Evolutionary conservation across 768 basidiomycete species (phyloP).

Genomic region (Hirschioporus abietinus): DNA sequence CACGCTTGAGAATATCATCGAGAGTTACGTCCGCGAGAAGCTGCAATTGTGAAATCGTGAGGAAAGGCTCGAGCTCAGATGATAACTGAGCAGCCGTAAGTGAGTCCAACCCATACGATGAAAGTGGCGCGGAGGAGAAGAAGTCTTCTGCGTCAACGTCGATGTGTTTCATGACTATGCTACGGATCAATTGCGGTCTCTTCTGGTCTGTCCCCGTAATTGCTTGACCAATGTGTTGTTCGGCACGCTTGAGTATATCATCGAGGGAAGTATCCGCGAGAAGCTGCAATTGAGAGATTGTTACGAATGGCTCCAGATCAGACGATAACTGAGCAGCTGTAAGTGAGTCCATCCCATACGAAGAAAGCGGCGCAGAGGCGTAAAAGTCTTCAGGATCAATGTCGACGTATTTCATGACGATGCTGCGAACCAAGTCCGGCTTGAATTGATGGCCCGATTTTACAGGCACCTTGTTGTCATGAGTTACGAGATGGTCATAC

Average conservation of each 20-base stretch:
- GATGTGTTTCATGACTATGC: no score
- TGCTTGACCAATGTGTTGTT: neutral
- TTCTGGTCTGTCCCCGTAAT: neutral
- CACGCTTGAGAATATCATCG: no score
- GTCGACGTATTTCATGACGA: neutral
- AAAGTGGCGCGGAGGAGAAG: no score
- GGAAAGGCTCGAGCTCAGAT: no score
- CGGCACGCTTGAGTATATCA: constrained; percentile 17
- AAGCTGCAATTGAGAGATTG: constrained; percentile 31
- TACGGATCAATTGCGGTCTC: no score
- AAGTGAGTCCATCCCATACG: constrained; percentile 29
- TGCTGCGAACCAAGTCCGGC: neutral
- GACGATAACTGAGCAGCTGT: constrained; percentile 32
- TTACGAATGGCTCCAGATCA: constrained; percentile 25
- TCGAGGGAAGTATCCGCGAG: constrained; percentile 27
- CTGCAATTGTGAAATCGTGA: no score
- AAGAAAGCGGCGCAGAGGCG: neutral
- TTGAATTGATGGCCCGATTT: neutral
- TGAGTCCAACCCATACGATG: no score
- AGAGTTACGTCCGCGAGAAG: no score
- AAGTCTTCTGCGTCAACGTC: no score
- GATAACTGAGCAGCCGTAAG: no score
- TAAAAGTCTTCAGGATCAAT: neutral
- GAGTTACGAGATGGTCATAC: neutral
- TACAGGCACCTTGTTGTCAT: neutral